A percentile compares a stretch with the other conserved stretches of the same genome.
These are phyloP conservation scores for Rhizophora apiculata DNA, from an alignment of 345 rosid genomes.

Conservation along the genomic window DNA sequence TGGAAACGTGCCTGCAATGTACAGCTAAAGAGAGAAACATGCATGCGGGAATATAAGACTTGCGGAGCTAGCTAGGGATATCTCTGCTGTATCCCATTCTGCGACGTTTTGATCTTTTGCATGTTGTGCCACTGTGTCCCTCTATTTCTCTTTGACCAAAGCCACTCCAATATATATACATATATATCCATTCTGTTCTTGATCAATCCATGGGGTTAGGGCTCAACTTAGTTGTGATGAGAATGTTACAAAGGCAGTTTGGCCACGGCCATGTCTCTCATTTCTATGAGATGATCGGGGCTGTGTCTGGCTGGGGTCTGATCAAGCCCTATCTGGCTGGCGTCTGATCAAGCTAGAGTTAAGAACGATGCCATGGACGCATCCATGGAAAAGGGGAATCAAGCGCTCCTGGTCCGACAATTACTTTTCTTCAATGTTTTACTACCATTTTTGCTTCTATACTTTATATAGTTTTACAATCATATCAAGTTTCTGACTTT, in stretches of 20 bases:
- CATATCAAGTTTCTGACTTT: no score
- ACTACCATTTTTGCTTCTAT: background rate
- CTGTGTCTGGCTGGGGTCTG: background rate
- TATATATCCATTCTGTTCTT: background rate
- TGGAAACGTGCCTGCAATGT: constrained; percentile 31
- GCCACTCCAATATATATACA: no score
- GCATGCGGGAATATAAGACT: constrained; percentile 43
- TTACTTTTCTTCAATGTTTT: background rate
- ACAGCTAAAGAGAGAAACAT: constrained; percentile 13
- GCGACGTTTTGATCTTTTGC: no score
- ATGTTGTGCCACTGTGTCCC: no score
- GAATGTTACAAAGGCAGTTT: background rate
- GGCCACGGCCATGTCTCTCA: background rate
- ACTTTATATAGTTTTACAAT: no score
- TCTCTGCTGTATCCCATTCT: constrained; percentile 1
- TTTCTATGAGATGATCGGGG: constrained; percentile 9
- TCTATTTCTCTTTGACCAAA: no score
- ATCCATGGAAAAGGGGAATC: constrained; percentile 44
- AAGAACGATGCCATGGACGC: background rate
- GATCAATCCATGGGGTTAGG: constrained; percentile 3
- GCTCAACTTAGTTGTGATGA: constrained; percentile 4
- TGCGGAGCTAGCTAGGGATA: background rate
- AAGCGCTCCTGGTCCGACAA: constrained; percentile 55
- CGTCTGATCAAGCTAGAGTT: constrained; percentile 1
- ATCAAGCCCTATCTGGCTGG: background rate